phyloP scores from a whole-genome alignment of 306 rosid species.

The Quillaja saponaria region DNA sequence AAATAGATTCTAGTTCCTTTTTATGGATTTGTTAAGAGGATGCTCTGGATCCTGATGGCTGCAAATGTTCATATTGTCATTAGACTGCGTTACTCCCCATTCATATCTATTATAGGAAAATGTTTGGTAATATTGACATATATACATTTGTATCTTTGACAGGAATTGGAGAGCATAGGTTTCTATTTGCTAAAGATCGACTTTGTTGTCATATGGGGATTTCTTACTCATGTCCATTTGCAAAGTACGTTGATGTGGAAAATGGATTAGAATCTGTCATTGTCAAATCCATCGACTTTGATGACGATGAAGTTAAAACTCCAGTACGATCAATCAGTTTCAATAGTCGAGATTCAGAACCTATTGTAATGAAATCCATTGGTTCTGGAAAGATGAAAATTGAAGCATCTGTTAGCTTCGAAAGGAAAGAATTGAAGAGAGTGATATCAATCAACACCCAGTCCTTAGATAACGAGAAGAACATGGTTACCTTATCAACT shows the following conservation, averaged over 20 bases:
- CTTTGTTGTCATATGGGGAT: slow-evolving; percentile 65
- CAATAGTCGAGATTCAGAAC: slow-evolving; percentile 63
- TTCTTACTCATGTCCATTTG: slow-evolving; percentile 74
- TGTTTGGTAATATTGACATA: slow-evolving; percentile 26
- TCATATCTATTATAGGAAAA: slow-evolving; percentile 1
- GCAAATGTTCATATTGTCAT: background rate
- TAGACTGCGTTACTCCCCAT: slow-evolving; percentile 6
- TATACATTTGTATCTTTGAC: slow-evolving; percentile 29
- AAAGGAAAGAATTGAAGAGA: slow-evolving; percentile 48
- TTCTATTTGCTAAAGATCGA: slow-evolving; percentile 9
- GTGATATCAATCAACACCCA: slow-evolving; percentile 39
- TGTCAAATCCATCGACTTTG: slow-evolving; percentile 71
- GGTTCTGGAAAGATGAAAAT: slow-evolving; percentile 74
- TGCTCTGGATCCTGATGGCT: slow-evolving; percentile 14
- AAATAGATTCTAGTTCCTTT: background rate
- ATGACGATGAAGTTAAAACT: slow-evolving; percentile 53
- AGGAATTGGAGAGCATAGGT: slow-evolving; percentile 41
- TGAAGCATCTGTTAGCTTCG: slow-evolving; percentile 78
- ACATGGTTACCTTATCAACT: slow-evolving; percentile 19
- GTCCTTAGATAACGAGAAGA: slow-evolving; percentile 40
- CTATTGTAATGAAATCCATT: slow-evolving; percentile 54
- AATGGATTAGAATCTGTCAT: slow-evolving; percentile 57
- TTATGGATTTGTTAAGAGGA: slow-evolving; percentile 17
- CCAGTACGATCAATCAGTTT: slow-evolving; percentile 69
- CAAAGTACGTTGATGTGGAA: slow-evolving; percentile 56